These are phyloP conservation scores for Lyophyllum semitale DNA, from an alignment of 768 basidiomycete species.

Conservation along the genomic window DNA sequence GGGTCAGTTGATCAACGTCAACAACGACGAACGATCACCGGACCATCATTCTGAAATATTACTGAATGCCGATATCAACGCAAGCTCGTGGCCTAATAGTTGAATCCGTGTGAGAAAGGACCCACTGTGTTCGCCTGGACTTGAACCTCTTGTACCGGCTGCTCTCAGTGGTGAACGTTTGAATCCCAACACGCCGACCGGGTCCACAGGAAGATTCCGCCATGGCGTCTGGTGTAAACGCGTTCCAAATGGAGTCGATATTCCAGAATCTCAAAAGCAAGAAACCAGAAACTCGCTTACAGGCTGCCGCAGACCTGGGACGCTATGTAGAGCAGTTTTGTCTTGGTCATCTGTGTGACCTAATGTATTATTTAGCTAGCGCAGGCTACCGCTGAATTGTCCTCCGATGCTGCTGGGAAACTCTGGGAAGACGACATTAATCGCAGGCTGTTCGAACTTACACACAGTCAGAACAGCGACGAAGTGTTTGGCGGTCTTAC, in stretches of 20 bases:
- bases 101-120: no score
- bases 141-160: no score
- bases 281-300: constrained; percentile 61
- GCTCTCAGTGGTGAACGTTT: no score
- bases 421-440: constrained; percentile 88
- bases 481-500: constrained; percentile 87
- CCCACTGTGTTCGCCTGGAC: no score
- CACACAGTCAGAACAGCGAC: constrained; percentile 74
- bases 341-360: constrained; percentile 1
- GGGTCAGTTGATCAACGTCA: no score
- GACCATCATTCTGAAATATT: no score
- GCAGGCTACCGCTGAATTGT: constrained; percentile 74
- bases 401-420: constrained; percentile 77
- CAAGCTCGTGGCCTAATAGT: no score
- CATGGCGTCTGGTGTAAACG: constrained; percentile 67
- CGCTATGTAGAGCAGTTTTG: constrained; percentile 59
- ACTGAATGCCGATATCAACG: no score
- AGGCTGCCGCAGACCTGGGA: constrained; percentile 71
- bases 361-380: constrained; percentile 53
- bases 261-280: constrained; percentile 68
- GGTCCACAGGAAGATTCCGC: constrained; percentile 21
- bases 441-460: constrained; percentile 75
- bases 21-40: no score
- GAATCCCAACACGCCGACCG: background rate
- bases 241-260: constrained; percentile 64